A percentile compares a stretch with the other conserved stretches of the same genome.
phyloP scores from a whole-genome alignment of 371 early-diverging fungal genomes.

The Coemansia sp. region DNA sequence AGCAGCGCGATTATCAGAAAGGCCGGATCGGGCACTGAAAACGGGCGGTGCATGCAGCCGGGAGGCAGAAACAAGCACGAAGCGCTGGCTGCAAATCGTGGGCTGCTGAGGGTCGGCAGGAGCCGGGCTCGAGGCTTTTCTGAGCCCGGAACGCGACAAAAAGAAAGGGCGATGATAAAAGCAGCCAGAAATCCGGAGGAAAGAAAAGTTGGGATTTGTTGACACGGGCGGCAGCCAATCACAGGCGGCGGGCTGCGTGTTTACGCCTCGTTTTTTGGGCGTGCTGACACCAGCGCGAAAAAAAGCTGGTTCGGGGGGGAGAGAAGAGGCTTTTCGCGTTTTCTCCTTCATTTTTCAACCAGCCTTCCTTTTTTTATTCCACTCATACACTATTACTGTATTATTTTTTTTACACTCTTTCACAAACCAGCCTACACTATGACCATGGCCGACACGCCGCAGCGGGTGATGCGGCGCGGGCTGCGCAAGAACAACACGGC shows the following conservation, averaged over 20 bases:
- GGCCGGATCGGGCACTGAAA: too few relatives aligned
- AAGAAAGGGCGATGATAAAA: neutral
- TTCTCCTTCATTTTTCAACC: constrained; percentile 6
- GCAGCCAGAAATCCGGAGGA: too few relatives aligned
- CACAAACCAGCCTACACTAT: neutral
- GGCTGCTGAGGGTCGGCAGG: too few relatives aligned
- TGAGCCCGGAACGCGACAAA: too few relatives aligned
- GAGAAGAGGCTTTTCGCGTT: constrained; percentile 5
- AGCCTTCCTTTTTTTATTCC: constrained; percentile 1
- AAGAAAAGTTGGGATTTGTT: too few relatives aligned
- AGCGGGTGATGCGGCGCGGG: constrained; percentile 21
- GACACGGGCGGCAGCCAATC: constrained; percentile 14
- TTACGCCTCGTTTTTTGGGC: neutral
- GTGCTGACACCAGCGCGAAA: constrained; percentile 3
- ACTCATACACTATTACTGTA: constrained; percentile 8
- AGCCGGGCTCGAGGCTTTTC: too few relatives aligned
- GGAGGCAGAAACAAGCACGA: too few relatives aligned
- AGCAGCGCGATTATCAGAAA: too few relatives aligned
- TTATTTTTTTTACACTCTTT: constrained; percentile 5
- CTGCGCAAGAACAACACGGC: constrained; percentile 20
- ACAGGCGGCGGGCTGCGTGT: constrained; percentile 1
- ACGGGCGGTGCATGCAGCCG: too few relatives aligned
- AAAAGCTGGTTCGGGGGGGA: neutral
- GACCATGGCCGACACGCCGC: constrained; percentile 29
- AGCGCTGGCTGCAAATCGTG: too few relatives aligned